Evolutionary conservation across 768 basidiomycete genomes (phyloP).

Genomic region (Leccinum subtestaceum): DNA sequence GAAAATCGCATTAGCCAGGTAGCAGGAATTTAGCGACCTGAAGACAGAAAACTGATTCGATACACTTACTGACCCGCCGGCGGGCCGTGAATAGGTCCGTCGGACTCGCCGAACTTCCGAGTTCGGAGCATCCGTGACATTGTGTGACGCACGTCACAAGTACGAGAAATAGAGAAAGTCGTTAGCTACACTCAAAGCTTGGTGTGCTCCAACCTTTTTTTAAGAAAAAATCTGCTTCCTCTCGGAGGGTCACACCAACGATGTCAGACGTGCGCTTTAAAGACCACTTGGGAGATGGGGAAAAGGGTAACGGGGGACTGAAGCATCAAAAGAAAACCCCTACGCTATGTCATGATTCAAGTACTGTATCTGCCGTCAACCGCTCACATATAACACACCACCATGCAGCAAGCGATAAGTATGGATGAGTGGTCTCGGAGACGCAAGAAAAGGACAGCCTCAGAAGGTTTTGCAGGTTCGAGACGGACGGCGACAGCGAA

Average conservation of each 20-base stretch:
- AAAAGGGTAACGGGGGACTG: slow-evolving; percentile 34
- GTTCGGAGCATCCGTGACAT: too few species aligned
- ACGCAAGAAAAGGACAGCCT: slow-evolving; percentile 73
- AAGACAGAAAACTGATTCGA: too few species aligned
- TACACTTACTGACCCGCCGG: too few species aligned
- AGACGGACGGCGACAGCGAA: slow-evolving; percentile 33
- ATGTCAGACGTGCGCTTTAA: slow-evolving; percentile 89
- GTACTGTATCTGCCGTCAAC: neutral
- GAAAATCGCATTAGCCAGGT: too few species aligned
- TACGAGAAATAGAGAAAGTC: too few species aligned
- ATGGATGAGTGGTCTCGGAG: slow-evolving; percentile 71
- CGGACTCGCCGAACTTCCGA: too few species aligned
- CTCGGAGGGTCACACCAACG: neutral
- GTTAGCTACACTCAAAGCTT: neutral
- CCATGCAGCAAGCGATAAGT: slow-evolving; percentile 71
- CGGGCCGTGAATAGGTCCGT: too few species aligned
- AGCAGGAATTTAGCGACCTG: too few species aligned
- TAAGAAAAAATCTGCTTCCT: too few species aligned
- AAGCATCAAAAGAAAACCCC: slow-evolving; percentile 7
- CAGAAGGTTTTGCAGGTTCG: slow-evolving; percentile 76
- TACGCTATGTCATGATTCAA: too few species aligned
- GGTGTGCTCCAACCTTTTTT: neutral
- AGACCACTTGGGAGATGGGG: slow-evolving; percentile 59
- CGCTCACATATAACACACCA: neutral
- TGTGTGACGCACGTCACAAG: neutral